Evolutionary conservation across 208 protist species (phyloP).

Genomic region (Acanthamoeba castellanii): DNA sequence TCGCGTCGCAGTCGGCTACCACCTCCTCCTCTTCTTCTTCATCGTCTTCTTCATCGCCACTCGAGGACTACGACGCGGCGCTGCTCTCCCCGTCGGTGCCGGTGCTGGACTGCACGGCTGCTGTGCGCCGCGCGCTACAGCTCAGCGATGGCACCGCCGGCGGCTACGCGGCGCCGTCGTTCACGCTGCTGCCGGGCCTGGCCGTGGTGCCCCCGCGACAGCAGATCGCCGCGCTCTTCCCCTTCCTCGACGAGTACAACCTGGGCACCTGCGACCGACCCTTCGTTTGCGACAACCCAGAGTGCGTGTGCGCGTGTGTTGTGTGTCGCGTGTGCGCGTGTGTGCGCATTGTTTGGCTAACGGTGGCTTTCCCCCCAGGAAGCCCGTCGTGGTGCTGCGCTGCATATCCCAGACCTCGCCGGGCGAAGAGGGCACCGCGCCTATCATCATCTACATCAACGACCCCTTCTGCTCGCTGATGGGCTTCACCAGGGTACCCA

Average conservation of each 20-base stretch:
- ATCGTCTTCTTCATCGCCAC: background rate
- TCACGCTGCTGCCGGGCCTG: background rate
- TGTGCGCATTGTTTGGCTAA: background rate
- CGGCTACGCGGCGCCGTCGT: background rate
- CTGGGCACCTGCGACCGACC: background rate
- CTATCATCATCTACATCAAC: slow-evolving; percentile 28
- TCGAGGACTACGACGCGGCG: background rate
- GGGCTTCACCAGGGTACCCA: background rate
- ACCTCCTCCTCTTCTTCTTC: background rate
- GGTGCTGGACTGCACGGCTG: no score
- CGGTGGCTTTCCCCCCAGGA: background rate
- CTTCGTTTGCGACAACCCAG: slow-evolving; percentile 8
- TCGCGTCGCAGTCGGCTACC: background rate
- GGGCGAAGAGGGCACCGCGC: background rate
- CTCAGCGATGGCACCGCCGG: background rate
- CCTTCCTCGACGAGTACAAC: slow-evolving; percentile 47
- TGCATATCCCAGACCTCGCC: background rate
- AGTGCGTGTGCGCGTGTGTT: background rate
- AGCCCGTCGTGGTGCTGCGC: background rate
- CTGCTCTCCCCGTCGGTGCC: no score
- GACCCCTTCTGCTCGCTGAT: background rate
- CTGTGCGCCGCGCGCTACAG: background rate
- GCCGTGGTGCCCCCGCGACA: background rate
- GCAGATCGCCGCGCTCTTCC: background rate
- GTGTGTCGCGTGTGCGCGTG: background rate